phyloP scores from a whole-genome alignment of 1,139 yeast species.

The Nakaseomyces bracarensis region DNA sequence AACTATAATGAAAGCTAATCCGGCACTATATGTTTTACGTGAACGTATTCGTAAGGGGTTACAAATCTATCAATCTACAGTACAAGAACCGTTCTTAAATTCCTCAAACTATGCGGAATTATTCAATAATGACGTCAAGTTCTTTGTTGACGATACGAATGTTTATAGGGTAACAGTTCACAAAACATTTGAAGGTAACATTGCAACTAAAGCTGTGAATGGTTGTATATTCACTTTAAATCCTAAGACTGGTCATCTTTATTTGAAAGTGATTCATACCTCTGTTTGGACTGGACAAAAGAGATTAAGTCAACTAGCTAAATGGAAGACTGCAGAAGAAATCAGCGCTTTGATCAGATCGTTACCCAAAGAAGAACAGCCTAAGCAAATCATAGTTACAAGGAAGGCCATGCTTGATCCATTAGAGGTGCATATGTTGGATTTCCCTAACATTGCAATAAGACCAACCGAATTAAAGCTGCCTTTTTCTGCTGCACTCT shows the following conservation, averaged over 20 bases:
- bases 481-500: slow-evolving; percentile 84
- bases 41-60: slow-evolving; percentile 92
- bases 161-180: slow-evolving; percentile 93
- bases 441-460: slow-evolving; percentile 85
- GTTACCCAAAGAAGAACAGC: slow-evolving; percentile 88
- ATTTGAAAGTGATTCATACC: slow-evolving; percentile 82
- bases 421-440: slow-evolving; percentile 91
- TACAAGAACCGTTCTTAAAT: slow-evolving; percentile 84
- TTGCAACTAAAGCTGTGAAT: slow-evolving; percentile 86
- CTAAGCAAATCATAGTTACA: slow-evolving; percentile 83
- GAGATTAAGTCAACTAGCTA: slow-evolving; percentile 85
- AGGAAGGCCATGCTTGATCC: slow-evolving; percentile 92
- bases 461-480: slow-evolving; percentile 83
- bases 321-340: slow-evolving; percentile 98
- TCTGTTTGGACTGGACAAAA: slow-evolving; percentile 98
- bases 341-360: slow-evolving; percentile 87
- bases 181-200: slow-evolving; percentile 85
- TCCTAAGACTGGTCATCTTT: slow-evolving; percentile 84
- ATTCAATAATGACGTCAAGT: slow-evolving; percentile 72
- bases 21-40: slow-evolving; percentile 82
- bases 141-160: slow-evolving; percentile 86
- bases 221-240: slow-evolving; percentile 88
- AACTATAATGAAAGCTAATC: slow-evolving; percentile 91
- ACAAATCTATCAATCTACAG: slow-evolving; percentile 87
- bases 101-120: slow-evolving; percentile 86